Evolutionary conservation across 495 filamentous ascomycete genomes (phyloP).

Genomic region (Daldinia childiae): DNA sequence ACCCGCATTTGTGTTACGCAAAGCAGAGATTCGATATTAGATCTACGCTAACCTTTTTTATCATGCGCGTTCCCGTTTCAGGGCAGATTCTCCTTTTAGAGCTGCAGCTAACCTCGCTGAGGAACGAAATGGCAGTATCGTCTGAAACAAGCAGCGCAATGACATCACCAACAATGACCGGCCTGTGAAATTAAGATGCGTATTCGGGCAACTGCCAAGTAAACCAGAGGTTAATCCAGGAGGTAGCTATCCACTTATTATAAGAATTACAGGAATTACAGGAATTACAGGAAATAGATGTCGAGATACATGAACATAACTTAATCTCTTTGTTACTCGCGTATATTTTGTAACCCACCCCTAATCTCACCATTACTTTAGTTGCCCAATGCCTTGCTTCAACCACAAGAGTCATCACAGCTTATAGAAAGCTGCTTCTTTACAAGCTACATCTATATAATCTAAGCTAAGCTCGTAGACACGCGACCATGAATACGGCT

Average conservation of each 20-base stretch:
- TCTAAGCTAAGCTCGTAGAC: neutral
- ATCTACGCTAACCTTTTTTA: slow-evolving; percentile 20
- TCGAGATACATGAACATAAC: neutral
- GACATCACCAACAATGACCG: slow-evolving; percentile 34
- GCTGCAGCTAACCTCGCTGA: slow-evolving; percentile 1
- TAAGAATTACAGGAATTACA: too few relatives aligned
- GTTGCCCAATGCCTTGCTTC: slow-evolving; percentile 27
- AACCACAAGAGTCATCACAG: slow-evolving; percentile 5
- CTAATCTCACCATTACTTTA: neutral
- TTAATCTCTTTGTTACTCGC: slow-evolving; percentile 7
- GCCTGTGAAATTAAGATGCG: slow-evolving; percentile 28
- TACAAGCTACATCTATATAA: neutral
- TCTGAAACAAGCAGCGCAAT: slow-evolving; percentile 31
- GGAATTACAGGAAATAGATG: neutral
- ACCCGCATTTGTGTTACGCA: slow-evolving; percentile 29
- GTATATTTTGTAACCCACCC: neutral
- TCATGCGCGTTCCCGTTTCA: slow-evolving; percentile 9
- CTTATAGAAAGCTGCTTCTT: slow-evolving; percentile 28
- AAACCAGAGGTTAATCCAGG: neutral
- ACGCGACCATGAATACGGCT: slow-evolving; percentile 69
- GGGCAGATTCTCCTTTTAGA: neutral
- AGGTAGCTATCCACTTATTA: slow-evolving; percentile 29
- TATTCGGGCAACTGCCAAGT: slow-evolving; percentile 2
- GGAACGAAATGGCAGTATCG: slow-evolving; percentile 11
- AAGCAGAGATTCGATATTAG: slow-evolving; percentile 5